Evolutionary conservation across 202 grass and related monocot species (phyloP).

Genomic region (Schoenoplectus tabernaemontani): DNA sequence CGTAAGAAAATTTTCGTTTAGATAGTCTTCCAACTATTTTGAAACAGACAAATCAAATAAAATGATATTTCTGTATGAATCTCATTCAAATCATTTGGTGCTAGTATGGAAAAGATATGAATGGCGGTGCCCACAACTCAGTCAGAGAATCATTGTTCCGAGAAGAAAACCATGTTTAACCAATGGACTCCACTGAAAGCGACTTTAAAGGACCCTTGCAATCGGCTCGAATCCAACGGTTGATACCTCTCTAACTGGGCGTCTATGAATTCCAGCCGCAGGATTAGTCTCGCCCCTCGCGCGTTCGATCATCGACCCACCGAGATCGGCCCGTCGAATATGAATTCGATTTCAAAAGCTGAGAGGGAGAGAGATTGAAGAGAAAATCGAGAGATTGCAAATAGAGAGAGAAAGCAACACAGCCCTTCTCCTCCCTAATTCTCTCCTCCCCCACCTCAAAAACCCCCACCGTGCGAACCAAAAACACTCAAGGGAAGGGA

Average conservation of each 20-base stretch:
- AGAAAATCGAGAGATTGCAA: conserved; percentile 20
- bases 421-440: conserved; percentile 18
- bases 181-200: neutral
- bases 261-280: conserved; percentile 80
- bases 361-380: conserved; percentile 61
- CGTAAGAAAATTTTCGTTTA: neutral
- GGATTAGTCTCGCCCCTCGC: neutral
- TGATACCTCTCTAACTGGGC: conserved; percentile 24
- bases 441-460: conserved; percentile 23
- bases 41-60: conserved; percentile 11
- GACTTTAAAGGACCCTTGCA: neutral
- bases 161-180: neutral
- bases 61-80: neutral
- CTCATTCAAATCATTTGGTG: conserved; percentile 10
- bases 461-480: conserved; percentile 16
- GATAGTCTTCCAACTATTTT: neutral
- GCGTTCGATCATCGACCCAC: conserved; percentile 30
- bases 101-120: neutral
- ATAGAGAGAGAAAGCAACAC: conserved; percentile 24
- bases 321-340: conserved; percentile 57
- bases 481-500: neutral
- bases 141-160: neutral
- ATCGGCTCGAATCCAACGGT: conserved; percentile 41
- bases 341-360: conserved; percentile 96
- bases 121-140: conserved; percentile 13